Base-by-base conservation (phyloP, 768 basidiomycete species). In the Scleroderma bovista region DNA sequence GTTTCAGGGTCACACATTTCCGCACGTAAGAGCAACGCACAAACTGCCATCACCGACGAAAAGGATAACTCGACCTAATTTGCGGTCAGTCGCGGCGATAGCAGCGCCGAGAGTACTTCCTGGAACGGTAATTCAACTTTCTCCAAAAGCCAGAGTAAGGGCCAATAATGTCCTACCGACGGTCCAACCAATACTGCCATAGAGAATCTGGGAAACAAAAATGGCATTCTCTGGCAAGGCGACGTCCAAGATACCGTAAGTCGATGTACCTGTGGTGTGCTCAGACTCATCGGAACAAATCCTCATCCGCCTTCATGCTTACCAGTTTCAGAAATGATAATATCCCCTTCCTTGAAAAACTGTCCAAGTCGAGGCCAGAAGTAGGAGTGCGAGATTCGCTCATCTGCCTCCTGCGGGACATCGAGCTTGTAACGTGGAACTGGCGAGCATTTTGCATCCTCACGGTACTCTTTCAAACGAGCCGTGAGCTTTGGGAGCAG, bases 181-280 rank as follows among this genome's bases (percentile, higher is more conserved):
- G 16, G 86, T 81, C 85, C 86, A 96, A 0, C 94, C 94, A 56
- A 97, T 96, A 51, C 85, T 86, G 44, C 94, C 93, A 84, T 88
- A 96, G 6, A 96, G 69, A 45, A 95, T 81, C 67, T 93, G 91
- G 52, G 76, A 80, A 34, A 91, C 52, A 50, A 85, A 80, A 5
- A 81, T 65, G 1, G 83, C 71, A 40, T 80, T 74, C n/a, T 79
- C 73, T 0, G 94, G 94, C 11, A 95, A 69, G 2, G 84, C 81
- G 26, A 91, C 76, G 52, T 90, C 89, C 36, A 93, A 64, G 42
- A 95, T 78, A 40, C 93, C 94, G 62, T 95, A 96, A 53, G 75
- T 84, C 12, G 88, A 81, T 0, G 91, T 93, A 4, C 86, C 81
- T 78, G 41, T 3, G 4, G 37, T 8, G 31, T n/a, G 12, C 31